Percentiles rank a stretch among this genome's conserved stretches.
These are phyloP conservation scores for Luzula sylvatica DNA, from an alignment of 176 grass and related monocot genomes.

Conservation along the genomic window DNA sequence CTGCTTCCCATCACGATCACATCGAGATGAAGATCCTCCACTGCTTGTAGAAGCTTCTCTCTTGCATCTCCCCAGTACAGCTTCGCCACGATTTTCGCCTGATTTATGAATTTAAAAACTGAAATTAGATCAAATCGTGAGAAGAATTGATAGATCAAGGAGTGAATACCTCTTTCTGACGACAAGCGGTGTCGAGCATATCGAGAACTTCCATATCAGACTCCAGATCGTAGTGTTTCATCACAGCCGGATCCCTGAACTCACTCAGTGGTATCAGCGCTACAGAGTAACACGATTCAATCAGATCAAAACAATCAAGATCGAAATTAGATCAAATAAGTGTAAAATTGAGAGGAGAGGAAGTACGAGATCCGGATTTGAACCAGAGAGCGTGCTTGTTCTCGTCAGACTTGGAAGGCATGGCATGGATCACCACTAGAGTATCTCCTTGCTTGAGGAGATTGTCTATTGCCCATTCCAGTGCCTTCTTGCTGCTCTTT, in stretches of 20 bases:
- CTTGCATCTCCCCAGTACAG: slow-evolving; percentile 91
- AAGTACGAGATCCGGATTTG: slow-evolving; percentile 54
- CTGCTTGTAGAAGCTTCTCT: slow-evolving; percentile 76
- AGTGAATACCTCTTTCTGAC: slow-evolving; percentile 70
- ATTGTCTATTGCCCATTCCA: slow-evolving; percentile 49
- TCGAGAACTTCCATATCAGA: slow-evolving; percentile 68
- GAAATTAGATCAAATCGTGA: not conserved
- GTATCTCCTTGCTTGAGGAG: slow-evolving; percentile 48
- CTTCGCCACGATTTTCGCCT: slow-evolving; percentile 61
- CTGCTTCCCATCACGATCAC: slow-evolving; percentile 75
- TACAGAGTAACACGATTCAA: not conserved
- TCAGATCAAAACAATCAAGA: not conserved
- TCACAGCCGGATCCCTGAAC: slow-evolving; percentile 49
- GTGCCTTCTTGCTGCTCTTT: slow-evolving; percentile 54
- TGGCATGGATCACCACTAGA: slow-evolving; percentile 50
- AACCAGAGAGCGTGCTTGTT: slow-evolving; percentile 48
- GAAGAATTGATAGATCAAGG: not conserved
- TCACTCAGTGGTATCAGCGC: slow-evolving; percentile 77
- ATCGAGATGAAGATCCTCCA: slow-evolving; percentile 55
- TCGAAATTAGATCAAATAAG: not conserved
- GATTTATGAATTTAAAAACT: slow-evolving; percentile 5
- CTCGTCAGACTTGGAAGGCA: slow-evolving; percentile 26
- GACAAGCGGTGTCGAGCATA: slow-evolving; percentile 61
- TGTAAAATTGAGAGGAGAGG: not conserved
- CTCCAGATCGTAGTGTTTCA: slow-evolving; percentile 48